These are phyloP conservation scores for Solanum raphanifolium DNA, from an alignment of 257 asterid genomes.

Conservation along the genomic window DNA sequence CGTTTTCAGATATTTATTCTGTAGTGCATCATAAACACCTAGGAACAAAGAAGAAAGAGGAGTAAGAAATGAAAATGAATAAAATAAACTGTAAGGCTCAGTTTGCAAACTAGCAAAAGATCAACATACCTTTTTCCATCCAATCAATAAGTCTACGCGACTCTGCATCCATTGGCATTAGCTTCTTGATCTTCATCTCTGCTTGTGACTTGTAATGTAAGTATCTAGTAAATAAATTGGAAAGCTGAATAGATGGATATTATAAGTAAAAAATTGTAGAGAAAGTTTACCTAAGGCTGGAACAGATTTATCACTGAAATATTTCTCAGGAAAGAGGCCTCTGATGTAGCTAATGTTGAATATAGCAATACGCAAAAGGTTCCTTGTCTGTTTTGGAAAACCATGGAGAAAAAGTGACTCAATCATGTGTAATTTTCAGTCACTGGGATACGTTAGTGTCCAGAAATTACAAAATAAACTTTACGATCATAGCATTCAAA, in stretches of 20 bases:
- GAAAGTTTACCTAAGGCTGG: constrained; percentile 70
- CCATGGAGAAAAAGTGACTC: constrained; percentile 1
- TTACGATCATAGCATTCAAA: neutral
- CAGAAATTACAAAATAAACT: neutral
- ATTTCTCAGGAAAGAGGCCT: constrained; percentile 90
- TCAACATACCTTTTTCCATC: constrained; percentile 84
- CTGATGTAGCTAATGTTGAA: constrained; percentile 92
- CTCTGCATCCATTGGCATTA: constrained; percentile 95
- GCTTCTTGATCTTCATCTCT: constrained; percentile 97
- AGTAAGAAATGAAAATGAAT: neutral
- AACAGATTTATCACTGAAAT: constrained; percentile 82
- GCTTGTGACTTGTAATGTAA: constrained; percentile 10
- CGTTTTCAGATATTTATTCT: constrained; percentile 82
- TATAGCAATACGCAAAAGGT: constrained; percentile 87
- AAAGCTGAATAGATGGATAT: neutral
- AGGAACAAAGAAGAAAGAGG: constrained; percentile 2
- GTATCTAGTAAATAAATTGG: constrained; percentile 5
- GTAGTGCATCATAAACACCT: constrained; percentile 94
- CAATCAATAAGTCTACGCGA: constrained; percentile 90
- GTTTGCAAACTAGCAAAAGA: neutral
- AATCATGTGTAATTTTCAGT: neutral
- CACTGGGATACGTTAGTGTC: neutral
- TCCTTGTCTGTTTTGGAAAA: constrained; percentile 57
- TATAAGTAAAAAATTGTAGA: neutral
- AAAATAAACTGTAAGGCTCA: neutral